Evolutionary conservation across 73 alveolate species (phyloP), one percentile per base, ranked within the genome.

Genomic region (Paramecium pentaurelia): DNA sequence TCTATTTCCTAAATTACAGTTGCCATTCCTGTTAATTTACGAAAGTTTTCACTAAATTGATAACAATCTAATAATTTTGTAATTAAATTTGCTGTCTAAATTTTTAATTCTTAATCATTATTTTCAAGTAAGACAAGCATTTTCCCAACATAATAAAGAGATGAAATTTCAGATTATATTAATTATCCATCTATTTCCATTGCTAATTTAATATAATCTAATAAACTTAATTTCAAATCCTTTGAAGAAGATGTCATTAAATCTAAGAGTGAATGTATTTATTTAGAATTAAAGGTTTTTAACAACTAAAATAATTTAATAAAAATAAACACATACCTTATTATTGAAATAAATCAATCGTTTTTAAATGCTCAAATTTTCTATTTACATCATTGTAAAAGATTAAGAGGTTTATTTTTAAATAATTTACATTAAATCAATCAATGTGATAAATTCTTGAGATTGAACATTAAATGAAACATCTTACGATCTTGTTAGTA

Each of bases 11-110:
- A 11, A 7, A 88, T 68, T 11, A 88, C 64, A 28, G 90, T 88
- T 70, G 71, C 88, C 34, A 88, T 88, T 18, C 94, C 94, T 70
- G 44, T 32, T 27, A 88, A 27, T 88, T 60, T 88, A 12, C 77
- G 71, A 47, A 88, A 88, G 6, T 88, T 68, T 44, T 64, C 83
- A 44, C 77, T 88, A 3, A 88, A 42, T 88, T 42, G 32, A 30
- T 71, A 28, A 8, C 27, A 30, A 18, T 71, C 86, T 30, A 71
- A 34, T 3, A 71, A 20, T 8, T 71, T 71, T 27, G 86, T 32
- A 18, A 71, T 71, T 14, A 71, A 34, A 71, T 49, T 49, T 3
- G 60, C 18, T 9, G 86, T 71, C 47, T 30, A 34, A 11, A 71
- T 71, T 32, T 71, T 71, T 25, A 71, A 16, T 10, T 32, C 86